A percentile compares a stretch with the other conserved stretches of the same genome.
phyloP scores from a whole-genome alignment of 768 basidiomycete species.

The Lactarius vividus region DNA sequence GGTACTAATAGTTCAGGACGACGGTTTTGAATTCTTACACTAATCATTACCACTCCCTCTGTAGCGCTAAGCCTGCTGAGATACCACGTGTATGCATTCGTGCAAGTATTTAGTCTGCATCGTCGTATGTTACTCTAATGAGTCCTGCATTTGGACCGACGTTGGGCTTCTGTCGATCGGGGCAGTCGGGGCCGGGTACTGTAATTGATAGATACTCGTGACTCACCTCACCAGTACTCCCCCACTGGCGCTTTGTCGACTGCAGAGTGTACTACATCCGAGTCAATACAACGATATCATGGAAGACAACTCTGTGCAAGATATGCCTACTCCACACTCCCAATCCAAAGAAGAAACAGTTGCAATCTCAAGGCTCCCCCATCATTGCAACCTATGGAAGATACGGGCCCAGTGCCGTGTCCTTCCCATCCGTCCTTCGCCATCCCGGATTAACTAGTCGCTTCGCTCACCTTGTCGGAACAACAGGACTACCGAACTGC shows the following conservation, averaged over 20 bases:
- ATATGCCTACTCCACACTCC: not conserved
- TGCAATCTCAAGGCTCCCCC: not conserved
- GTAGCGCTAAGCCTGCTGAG: not conserved
- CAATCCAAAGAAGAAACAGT: not conserved
- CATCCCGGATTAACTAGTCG: slow-evolving; percentile 52
- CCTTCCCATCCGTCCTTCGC: slow-evolving; percentile 70
- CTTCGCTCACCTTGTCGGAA: slow-evolving; percentile 49
- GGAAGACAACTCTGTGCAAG: slow-evolving; percentile 1
- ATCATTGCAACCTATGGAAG: not conserved
- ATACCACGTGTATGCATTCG: not conserved
- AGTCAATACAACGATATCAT: not conserved
- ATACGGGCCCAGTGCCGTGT: slow-evolving; percentile 47
- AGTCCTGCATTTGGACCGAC: too few relatives aligned
- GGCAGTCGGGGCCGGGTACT: not conserved
- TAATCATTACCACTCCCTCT: not conserved
- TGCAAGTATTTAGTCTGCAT: not conserved
- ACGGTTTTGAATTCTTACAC: slow-evolving; percentile 9
- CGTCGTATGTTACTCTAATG: not conserved
- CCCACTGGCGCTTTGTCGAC: not conserved
- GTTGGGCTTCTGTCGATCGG: not conserved
- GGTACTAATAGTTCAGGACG: slow-evolving; percentile 21
- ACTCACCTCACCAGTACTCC: slow-evolving; percentile 1
- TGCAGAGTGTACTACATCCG: not conserved
- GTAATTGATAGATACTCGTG: too few relatives aligned
- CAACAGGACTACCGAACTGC: slow-evolving; percentile 3